phyloP scores from a whole-genome alignment of 1,139 yeast genomes.

The Hansenula lynferdii region DNA sequence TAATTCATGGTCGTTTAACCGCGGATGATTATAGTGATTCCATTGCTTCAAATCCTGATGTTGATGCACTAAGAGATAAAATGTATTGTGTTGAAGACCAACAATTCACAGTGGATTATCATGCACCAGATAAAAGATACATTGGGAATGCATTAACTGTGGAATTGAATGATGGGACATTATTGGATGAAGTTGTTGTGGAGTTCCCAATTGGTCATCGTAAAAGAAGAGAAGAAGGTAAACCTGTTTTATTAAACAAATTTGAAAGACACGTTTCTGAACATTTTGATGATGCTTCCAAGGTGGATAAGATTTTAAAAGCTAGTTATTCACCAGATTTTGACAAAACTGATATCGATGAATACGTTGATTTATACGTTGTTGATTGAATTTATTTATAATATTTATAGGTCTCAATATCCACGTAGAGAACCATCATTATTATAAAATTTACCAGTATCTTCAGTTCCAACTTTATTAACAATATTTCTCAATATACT shows the following conservation, averaged over 20 bases:
- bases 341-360: conserved; percentile 40
- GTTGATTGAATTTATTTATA: neutral
- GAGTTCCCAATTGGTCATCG: conserved; percentile 57
- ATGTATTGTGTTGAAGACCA: conserved; percentile 49
- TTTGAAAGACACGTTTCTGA: conserved; percentile 45
- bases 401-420: neutral
- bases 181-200: conserved; percentile 46
- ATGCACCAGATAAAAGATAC: conserved; percentile 50
- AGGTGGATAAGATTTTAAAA: conserved; percentile 34
- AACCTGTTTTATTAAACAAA: conserved; percentile 45
- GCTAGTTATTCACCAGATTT: conserved; percentile 30
- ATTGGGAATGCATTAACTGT: conserved; percentile 50
- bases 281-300: conserved; percentile 31
- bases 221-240: conserved; percentile 53
- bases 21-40: conserved; percentile 53
- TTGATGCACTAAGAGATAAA: conserved; percentile 47
- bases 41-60: conserved; percentile 45
- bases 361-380: conserved; percentile 40
- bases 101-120: conserved; percentile 45
- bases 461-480: neutral
- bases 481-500: neutral
- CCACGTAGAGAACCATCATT: neutral
- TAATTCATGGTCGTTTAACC: conserved; percentile 47
- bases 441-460: neutral
- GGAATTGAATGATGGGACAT: conserved; percentile 49